phyloP scores from a whole-genome alignment of 257 asterid genomes.

The Avicennia marina region DNA sequence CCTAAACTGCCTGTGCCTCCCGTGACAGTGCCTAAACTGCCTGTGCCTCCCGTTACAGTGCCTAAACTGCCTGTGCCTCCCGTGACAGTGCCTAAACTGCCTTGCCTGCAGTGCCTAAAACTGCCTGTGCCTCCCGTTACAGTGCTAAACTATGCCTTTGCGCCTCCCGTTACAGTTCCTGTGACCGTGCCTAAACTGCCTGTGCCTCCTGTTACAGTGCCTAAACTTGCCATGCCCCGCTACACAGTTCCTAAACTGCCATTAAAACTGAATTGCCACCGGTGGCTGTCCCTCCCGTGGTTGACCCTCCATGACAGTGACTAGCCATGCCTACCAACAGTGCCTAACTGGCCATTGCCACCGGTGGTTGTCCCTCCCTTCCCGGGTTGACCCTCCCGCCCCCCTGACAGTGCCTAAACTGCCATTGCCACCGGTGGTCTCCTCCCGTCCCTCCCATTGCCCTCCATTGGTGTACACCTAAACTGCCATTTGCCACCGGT shows the following conservation, averaged over 20 bases:
- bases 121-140: constrained; percentile 7
- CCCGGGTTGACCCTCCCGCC: too few species aligned
- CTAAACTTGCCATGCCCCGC: too few species aligned
- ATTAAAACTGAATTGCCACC: too few species aligned
- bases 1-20: constrained; percentile 22
- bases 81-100: constrained; percentile 1
- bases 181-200: neutral
- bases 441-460: too few species aligned
- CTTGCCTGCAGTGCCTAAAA: neutral
- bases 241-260: too few species aligned
- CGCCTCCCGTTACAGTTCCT: constrained; percentile 19
- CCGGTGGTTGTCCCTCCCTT: too few species aligned
- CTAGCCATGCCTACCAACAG: too few species aligned
- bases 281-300: too few species aligned
- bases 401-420: constrained; percentile 22
- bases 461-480: too few species aligned
- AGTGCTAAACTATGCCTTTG: constrained; percentile 11
- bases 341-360: too few species aligned
- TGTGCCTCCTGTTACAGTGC: constrained; percentile 15
- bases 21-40: constrained; percentile 1
- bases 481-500: too few species aligned
- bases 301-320: too few species aligned
- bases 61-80: constrained; percentile 23
- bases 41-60: neutral
- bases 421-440: constrained; percentile 25